Evolutionary conservation across 768 basidiomycete genomes (phyloP).

Genomic region (Tubosaeta sp.): DNA sequence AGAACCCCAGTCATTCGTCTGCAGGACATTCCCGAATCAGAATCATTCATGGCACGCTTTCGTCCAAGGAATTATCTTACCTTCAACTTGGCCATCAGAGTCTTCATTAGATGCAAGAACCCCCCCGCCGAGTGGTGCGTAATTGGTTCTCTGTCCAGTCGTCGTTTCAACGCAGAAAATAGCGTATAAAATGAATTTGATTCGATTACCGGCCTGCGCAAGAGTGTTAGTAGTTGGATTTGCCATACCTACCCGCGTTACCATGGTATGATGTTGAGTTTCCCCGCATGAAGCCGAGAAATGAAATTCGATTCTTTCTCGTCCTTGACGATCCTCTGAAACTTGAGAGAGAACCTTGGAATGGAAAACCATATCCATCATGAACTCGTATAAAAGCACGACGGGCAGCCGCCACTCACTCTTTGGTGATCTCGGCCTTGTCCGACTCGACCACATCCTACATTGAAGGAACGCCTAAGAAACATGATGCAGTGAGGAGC

Average conservation of each 20-base stretch:
- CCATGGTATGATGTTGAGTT: constrained; percentile 58
- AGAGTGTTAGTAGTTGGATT: neutral
- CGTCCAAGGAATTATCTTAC: constrained; percentile 23
- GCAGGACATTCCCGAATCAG: neutral
- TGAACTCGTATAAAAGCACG: neutral
- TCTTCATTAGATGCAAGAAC: constrained; percentile 55
- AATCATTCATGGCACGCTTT: neutral
- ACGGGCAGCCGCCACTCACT: constrained; percentile 34
- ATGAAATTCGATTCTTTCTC: constrained; percentile 64
- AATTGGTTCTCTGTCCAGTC: constrained; percentile 43
- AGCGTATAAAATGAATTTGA: constrained; percentile 55
- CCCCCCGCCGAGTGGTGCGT: constrained; percentile 50
- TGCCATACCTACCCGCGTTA: neutral
- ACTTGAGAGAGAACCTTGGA: constrained; percentile 49
- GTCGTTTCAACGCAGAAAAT: constrained; percentile 44
- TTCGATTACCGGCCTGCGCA: constrained; percentile 53
- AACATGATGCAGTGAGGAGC: neutral
- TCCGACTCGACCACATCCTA: constrained; percentile 65
- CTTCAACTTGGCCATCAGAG: constrained; percentile 67
- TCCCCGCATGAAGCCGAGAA: constrained; percentile 51
- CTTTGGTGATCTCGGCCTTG: constrained; percentile 51
- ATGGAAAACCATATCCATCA: constrained; percentile 25
- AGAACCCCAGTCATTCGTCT: constrained; percentile 66
- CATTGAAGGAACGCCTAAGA: neutral
- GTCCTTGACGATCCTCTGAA: constrained; percentile 55